Conservation (phyloP, 164 flowering plant species). For the Piper longum region DNA sequence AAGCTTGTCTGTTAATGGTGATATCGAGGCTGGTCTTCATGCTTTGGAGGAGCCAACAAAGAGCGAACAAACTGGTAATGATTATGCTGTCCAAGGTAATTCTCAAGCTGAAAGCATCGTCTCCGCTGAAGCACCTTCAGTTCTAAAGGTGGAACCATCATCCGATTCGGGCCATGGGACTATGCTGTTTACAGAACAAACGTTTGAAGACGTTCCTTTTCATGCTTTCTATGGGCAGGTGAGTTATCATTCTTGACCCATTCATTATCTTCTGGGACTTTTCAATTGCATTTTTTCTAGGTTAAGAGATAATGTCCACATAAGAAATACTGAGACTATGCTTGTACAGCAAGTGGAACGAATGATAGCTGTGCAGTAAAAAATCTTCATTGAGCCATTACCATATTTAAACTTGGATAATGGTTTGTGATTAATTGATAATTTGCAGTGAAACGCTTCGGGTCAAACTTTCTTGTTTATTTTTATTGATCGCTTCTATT, state of each 20-base stretch:
- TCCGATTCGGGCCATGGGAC: slow-evolving; percentile 19
- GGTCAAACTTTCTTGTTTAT: too few species aligned
- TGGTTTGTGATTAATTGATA: too few species aligned
- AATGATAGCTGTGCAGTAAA: too few species aligned
- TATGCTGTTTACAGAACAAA: slow-evolving; percentile 23
- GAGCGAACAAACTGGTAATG: slow-evolving; percentile 18
- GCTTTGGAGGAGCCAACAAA: slow-evolving; percentile 24
- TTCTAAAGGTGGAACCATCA: slow-evolving; percentile 39
- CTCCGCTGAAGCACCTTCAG: slow-evolving; percentile 20
- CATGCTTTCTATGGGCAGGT: slow-evolving; percentile 76
- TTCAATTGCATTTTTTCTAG: background rate
- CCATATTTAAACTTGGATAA: too few species aligned
- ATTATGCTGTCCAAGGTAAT: slow-evolving; percentile 12
- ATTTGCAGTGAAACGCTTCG: too few species aligned
- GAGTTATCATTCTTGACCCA: background rate
- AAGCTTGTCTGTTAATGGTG: slow-evolving; percentile 14
- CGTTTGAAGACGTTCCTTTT: slow-evolving; percentile 69
- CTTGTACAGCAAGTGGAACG: too few species aligned
- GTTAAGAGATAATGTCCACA: background rate
- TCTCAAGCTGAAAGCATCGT: slow-evolving; percentile 16
- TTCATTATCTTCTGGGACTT: background rate
- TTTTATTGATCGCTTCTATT: too few species aligned
- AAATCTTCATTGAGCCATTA: too few species aligned
- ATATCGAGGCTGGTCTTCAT: slow-evolving; percentile 24
- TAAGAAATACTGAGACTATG: too few species aligned